Percentiles rank a stretch among this genome's conserved stretches.
Evolutionary conservation across 2,329 filamentous ascomycete genomes (phyloP).

Genomic region (Arachnomyces sp.): DNA sequence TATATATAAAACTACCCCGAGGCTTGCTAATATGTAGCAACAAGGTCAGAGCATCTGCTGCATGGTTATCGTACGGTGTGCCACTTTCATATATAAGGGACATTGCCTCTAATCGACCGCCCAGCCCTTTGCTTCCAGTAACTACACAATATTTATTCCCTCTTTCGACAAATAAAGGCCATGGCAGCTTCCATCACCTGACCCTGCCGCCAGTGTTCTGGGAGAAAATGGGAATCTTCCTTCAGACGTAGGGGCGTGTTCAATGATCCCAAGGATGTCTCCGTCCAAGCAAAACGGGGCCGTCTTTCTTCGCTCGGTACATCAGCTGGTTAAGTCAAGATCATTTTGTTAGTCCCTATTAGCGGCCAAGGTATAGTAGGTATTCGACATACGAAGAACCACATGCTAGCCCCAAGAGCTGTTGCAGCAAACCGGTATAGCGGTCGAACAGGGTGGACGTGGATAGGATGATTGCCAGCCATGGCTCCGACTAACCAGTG

Average conservation of each 20-base stretch:
- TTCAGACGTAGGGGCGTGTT: constrained; percentile 21
- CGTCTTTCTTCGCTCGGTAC: constrained; percentile 95
- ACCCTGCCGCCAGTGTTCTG: too few species aligned
- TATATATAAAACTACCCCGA: too few species aligned
- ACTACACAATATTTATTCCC: too few species aligned
- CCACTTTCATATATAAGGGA: neutral
- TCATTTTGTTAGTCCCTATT: neutral
- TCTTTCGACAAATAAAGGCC: too few species aligned
- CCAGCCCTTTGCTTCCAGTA: too few species aligned
- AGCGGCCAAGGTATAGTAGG: constrained; percentile 15
- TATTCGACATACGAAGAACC: constrained; percentile 77
- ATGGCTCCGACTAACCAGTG: constrained; percentile 19
- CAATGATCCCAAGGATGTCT: constrained; percentile 97
- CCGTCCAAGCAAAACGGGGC: constrained; percentile 81
- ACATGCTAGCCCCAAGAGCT: constrained; percentile 89
- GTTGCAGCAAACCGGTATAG: constrained; percentile 83
- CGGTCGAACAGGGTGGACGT: constrained; percentile 54
- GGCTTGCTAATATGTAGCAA: too few species aligned
- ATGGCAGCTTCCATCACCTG: too few species aligned
- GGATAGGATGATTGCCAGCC: constrained; percentile 38
- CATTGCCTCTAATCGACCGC: too few species aligned
- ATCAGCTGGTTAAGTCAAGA: constrained; percentile 58
- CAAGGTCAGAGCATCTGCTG: neutral
- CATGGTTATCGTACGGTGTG: too few species aligned
- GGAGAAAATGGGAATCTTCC: neutral